phyloP scores from a whole-genome alignment of 371 early-diverging fungal genomes.

The Amoeboaphelidium protococcarum region DNA sequence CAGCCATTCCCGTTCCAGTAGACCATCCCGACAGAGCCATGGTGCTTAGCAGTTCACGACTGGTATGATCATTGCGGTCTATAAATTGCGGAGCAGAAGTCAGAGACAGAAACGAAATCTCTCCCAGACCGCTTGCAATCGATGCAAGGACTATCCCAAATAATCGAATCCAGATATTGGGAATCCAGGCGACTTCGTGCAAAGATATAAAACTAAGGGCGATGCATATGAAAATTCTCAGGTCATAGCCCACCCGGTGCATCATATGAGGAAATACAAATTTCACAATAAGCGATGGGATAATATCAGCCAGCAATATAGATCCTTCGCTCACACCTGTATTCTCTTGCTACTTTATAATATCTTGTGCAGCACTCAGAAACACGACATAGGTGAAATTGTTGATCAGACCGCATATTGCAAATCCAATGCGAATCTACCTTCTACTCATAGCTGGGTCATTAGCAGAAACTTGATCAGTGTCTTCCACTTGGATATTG shows the following conservation, averaged over 20 bases:
- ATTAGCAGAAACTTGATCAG: no score
- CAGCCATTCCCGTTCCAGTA: slow-evolving; percentile 20
- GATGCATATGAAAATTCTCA: not conserved
- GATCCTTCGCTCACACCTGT: slow-evolving; percentile 5
- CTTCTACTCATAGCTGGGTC: no score
- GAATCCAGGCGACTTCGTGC: slow-evolving; percentile 9
- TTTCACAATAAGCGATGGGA: slow-evolving; percentile 15
- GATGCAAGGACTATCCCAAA: slow-evolving; percentile 17
- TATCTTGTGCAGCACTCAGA: slow-evolving; percentile 20
- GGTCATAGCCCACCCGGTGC: slow-evolving; percentile 10
- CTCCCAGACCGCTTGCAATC: slow-evolving; percentile 18
- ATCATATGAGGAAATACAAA: slow-evolving; percentile 15
- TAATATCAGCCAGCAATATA: slow-evolving; percentile 20
- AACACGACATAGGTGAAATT: slow-evolving; percentile 22
- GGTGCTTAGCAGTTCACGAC: slow-evolving; percentile 12
- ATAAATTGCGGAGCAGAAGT: no score
- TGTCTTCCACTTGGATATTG: no score
- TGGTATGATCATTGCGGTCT: no score
- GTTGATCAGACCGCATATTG: slow-evolving; percentile 20
- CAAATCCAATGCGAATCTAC: no score
- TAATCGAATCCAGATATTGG: slow-evolving; percentile 7
- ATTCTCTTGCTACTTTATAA: slow-evolving; percentile 9
- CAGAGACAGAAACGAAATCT: slow-evolving; percentile 16
- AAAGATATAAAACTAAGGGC: not conserved
- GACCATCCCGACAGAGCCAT: slow-evolving; percentile 15